Base-by-base conservation (phyloP, 192 early-diverging fungal genomes). In the Entophlyctis luteolus region DNA sequence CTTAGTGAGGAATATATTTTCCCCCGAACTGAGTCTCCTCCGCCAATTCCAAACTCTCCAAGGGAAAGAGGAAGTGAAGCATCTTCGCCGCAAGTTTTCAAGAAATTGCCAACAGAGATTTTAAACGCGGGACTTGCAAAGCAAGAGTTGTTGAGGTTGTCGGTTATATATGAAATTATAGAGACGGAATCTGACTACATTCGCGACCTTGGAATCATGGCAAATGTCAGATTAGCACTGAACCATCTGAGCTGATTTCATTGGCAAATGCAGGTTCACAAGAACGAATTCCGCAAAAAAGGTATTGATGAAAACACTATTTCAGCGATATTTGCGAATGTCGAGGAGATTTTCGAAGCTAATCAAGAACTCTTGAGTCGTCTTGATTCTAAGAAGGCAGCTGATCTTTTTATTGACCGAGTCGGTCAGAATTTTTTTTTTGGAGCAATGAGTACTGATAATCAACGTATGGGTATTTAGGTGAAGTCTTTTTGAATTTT, bases 101-200 rank as follows among this genome's bases (percentile, higher is more conserved):
- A 77, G 3, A 84, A 84, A 35, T 60, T 85, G 20, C 83, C 83
- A 2, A 56, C 68, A 48, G 74, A 79, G 48, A 71, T 85, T n/a
- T 23, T 65, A 48, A 59, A 63, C 28, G 59, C 80, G 2, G 55
- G 66, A 22, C 34, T 85, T 37, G 67, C 72, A 29, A 85, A 84
- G 55, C 59, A 62, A 36, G 83, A 85, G 56, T 23, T 84, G 58
- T 84, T 85, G 83, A 35, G 83, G 23, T 50, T 85, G 46, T 71
- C 62, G n/a, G 81, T 72, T 14, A 77, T 85, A 14, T 85, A 85
- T 65, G 83, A 85, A 67, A 48, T 85, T 45, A 79, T 85, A 67
- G 83, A 83, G 63, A 85, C 83, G 1, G 83, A 85, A 71, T 65
- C 74, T 35, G 83, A 85, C 48, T 85, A 84, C 68, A 69, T 79